Evolutionary conservation across 2,329 filamentous ascomycete species (phyloP).

Genomic region (Fusarium incarnatum): DNA sequence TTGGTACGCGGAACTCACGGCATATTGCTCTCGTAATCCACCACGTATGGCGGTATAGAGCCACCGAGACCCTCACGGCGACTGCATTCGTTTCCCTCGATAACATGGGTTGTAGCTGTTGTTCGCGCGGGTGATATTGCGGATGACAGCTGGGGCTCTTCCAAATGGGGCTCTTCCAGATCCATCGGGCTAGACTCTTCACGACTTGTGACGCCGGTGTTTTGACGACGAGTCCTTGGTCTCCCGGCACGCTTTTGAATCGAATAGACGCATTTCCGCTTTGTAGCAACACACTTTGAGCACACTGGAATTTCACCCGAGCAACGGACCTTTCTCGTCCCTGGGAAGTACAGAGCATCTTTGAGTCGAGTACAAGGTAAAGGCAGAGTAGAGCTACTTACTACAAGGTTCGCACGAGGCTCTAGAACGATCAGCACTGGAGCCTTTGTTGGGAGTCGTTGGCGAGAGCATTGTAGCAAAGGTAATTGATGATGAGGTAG

Average conservation of each 20-base stretch:
- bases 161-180: not conserved
- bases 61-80: not conserved
- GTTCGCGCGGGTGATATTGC: not conserved
- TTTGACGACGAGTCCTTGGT: not conserved
- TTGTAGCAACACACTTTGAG: not conserved
- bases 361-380: not conserved
- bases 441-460: not conserved
- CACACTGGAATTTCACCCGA: not conserved
- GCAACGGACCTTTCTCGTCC: slow-evolving; percentile 16
- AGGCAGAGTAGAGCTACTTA: not conserved
- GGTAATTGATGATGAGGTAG: not conserved
- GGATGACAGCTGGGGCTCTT: not conserved
- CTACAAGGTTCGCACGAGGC: not conserved
- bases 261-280: not conserved
- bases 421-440: not conserved
- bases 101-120: not conserved
- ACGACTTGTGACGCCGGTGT: not conserved
- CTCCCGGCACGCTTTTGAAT: not conserved
- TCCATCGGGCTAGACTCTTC: not conserved
- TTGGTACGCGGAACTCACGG: not conserved
- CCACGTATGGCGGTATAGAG: not conserved
- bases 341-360: not conserved
- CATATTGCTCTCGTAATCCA: not conserved
- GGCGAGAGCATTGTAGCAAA: not conserved
- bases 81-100: not conserved